Evolutionary conservation across 2,329 filamentous ascomycete species (phyloP), one percentile per base, ranked within the genome.

Genomic region (Xylaria sp.): DNA sequence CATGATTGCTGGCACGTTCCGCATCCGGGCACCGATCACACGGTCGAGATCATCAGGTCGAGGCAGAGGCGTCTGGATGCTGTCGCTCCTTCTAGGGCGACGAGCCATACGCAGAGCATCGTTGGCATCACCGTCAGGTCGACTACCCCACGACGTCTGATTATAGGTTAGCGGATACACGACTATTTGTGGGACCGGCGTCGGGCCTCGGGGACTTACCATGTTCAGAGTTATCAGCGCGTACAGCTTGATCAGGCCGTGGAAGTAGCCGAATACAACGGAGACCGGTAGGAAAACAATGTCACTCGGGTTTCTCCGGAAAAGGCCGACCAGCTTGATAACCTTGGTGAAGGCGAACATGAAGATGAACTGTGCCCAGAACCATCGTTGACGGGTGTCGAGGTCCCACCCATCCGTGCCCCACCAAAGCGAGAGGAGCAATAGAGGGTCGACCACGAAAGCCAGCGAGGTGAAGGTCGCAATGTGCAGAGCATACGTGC

Each of bases 71-170:
- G 69, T 73, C 20, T 66, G 61, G 59, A 74, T 66, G 55, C 67
- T 73, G 47, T 73, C 66, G 59, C 69, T 72, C 45, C 65, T 68
- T 42, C 57, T 69, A 16, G 79, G 78, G 37, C 74, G 72, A 26
- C 71, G 76, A 38, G 74, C 83, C 77, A 90, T 85, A 68, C 89
- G 86, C 63, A 85, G 80, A 60, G 82, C 82, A 72, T 95, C 89
- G 73, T 95, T 89, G 63, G 88, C 83, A 73, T 97, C 92, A 69
- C 91, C 92, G 66, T 94, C 92, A 66, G 91, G 90, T 73, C 92
- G 88, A 75, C 91, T 96, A 69, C 92, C 92, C 92, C 92, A 97
- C 48, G 92, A 93, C 41, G 92, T 97, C 92, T 97, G 69, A 54
- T 43, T 24, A 6, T n/a, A 46, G 20, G 44, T 69, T 48, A 69